Evolutionary conservation across 352 stramenopile genomes (phyloP), one percentile per base, ranked within the genome.

Genomic region (Phytophthora kernoviae): DNA sequence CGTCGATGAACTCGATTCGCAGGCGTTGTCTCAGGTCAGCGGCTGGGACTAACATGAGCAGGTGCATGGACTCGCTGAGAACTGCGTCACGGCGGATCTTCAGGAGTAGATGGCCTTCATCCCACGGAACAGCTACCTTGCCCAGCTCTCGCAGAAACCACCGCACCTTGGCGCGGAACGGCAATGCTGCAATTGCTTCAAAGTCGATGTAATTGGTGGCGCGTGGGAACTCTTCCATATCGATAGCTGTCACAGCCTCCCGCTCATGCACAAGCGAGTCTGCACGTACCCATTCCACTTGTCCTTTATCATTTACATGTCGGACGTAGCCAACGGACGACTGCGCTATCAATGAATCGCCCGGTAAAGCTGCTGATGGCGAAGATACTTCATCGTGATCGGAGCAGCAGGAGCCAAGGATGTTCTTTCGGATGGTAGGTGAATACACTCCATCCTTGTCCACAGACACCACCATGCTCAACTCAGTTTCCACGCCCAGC

Each of bases 1-100:
- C 86, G 34, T 92, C 77, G 17, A 92, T 90, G 40, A 94, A 94
- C 58, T 94, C 84, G 26, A 94, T 93, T 24, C 82, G 84, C 21
- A 94, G 68, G 5, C 84, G 75, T 51, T 92, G 81, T 11, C 82
- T 74, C 1, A 94, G 63, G 61, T 92, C 80, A 2, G 78, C 76
- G 1, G 82, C 77, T 6, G 82, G 82, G 5, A 93, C 79, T 15
- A 91, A 54, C 81, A 93, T 92, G 9, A 94, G 68, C 56, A 93
- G 54, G 32, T 92, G 80, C 84, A 93, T 92, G 36, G 84, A 93
- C 48, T 94, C 84, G 47, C 77, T 82, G 24, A 93, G 37, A 14
- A 94, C 73, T 2, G 78, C 79, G 5, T 93, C 84, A 18, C 86
- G 84, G 24, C 82, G 75, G 36, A 94, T 91, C 49, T 92, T 91